Conservation (phyloP, 352 stramenopile genomes). For the Blastocystis sp. region DNA sequence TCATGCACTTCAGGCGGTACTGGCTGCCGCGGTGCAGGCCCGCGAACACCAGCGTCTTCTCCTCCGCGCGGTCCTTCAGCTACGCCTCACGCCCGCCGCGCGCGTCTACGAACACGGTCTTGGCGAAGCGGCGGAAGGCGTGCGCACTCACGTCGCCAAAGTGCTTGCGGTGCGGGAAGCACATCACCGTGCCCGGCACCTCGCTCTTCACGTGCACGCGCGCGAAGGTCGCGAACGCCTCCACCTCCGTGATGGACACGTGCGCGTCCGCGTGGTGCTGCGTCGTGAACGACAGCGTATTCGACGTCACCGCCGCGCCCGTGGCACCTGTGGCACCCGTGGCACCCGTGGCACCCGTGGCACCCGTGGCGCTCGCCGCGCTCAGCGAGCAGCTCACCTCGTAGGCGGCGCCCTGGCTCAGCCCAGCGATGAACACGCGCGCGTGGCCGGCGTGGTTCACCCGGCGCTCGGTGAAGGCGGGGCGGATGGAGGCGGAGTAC, state of each 20-base stretch:
- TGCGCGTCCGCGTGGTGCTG: background rate
- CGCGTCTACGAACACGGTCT: conserved; percentile 12
- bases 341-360: background rate
- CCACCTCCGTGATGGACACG: conserved; percentile 21
- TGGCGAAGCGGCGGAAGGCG: conserved; percentile 6
- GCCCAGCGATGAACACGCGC: background rate
- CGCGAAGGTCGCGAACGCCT: conserved; percentile 45
- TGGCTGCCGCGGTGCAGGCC: conserved; percentile 19
- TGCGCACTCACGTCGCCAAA: background rate
- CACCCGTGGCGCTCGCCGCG: background rate
- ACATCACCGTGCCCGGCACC: background rate
- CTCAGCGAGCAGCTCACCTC: conserved; percentile 34
- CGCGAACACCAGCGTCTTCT: background rate
- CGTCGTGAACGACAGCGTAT: background rate
- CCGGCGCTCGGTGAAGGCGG: background rate
- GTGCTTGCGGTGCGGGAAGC: background rate
- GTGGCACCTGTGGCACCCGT: no score
- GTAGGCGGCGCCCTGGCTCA: background rate
- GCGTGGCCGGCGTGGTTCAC: conserved; percentile 6
- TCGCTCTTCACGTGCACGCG: conserved; percentile 7
- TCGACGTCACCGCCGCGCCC: background rate
- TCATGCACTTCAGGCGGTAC: conserved; percentile 58
- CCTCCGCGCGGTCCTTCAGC: background rate
- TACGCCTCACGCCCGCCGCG: background rate
- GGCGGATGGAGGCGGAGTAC: conserved; percentile 3